Percentiles rank a stretch among this genome's conserved stretches.
Evolutionary conservation across 805 yeast genomes (phyloP).

Genomic region (Sungouiella thailandica): DNA sequence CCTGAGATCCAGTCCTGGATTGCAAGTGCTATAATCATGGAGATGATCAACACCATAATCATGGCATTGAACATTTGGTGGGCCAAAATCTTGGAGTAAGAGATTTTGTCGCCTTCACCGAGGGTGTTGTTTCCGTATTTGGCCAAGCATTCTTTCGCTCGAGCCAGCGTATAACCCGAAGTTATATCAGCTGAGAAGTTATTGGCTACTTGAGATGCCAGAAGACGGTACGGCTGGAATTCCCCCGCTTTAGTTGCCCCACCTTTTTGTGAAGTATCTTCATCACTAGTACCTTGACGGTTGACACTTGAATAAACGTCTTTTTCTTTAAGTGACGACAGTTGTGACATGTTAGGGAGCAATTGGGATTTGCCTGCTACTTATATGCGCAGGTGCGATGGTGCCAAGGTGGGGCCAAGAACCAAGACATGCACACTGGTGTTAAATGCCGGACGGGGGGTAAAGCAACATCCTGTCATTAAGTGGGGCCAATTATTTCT

Average conservation of each 20-base stretch:
- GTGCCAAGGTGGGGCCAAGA: neutral
- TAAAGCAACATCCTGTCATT: too few species aligned
- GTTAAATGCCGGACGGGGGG: too few species aligned
- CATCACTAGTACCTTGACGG: neutral
- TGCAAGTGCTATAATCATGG: slow-evolving; percentile 67
- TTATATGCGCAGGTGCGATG: neutral
- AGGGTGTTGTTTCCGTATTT: slow-evolving; percentile 55
- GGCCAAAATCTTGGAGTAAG: slow-evolving; percentile 49
- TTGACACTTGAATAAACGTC: neutral
- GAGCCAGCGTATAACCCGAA: slow-evolving; percentile 42
- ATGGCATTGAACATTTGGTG: slow-evolving; percentile 74
- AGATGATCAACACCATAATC: slow-evolving; percentile 66
- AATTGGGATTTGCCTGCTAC: neutral
- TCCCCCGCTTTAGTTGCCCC: neutral
- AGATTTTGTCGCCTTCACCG: slow-evolving; percentile 55
- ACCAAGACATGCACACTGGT: neutral
- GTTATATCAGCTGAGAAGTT: slow-evolving; percentile 37
- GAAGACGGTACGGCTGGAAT: slow-evolving; percentile 24
- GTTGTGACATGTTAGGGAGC: neutral
- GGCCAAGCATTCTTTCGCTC: slow-evolving; percentile 13
- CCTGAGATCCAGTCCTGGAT: slow-evolving; percentile 78
- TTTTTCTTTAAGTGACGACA: slow-evolving; percentile 1
- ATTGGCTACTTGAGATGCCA: slow-evolving; percentile 33
- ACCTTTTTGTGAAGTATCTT: too few species aligned
- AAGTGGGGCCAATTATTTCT: too few species aligned